phyloP scores from a whole-genome alignment of 2,329 filamentous ascomycete species.

The Fusarium domesticum region DNA sequence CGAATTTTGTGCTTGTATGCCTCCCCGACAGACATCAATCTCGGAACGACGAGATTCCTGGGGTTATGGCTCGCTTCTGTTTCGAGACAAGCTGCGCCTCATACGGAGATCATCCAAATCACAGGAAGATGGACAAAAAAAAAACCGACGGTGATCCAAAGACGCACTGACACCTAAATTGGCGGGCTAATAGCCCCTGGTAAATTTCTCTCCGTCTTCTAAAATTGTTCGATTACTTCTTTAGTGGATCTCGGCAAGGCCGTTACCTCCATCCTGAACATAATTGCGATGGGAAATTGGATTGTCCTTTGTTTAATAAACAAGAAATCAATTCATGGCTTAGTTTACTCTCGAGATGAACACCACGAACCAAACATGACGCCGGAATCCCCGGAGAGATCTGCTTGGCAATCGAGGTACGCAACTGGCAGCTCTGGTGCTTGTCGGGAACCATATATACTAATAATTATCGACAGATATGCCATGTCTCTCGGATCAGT shows the following conservation, averaged over 20 bases:
- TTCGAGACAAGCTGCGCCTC: constrained; percentile 21
- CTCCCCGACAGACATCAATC: too few relatives aligned
- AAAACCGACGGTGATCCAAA: constrained; percentile 5
- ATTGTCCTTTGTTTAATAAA: constrained; percentile 16
- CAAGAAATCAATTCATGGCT: too few relatives aligned
- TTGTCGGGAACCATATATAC: constrained; percentile 6
- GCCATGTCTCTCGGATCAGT: neutral
- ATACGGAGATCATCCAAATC: constrained; percentile 13
- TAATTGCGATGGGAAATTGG: constrained; percentile 28
- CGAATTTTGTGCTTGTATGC: neutral
- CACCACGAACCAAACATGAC: constrained; percentile 26
- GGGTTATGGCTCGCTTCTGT: constrained; percentile 9
- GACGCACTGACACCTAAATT: constrained; percentile 24
- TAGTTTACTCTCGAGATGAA: constrained; percentile 21
- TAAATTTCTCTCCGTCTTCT: constrained; percentile 9
- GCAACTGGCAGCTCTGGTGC: constrained; percentile 10
- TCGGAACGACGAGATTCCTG: neutral
- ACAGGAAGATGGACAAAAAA: constrained; percentile 14
- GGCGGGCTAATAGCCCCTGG: constrained; percentile 6
- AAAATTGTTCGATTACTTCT: constrained; percentile 24
- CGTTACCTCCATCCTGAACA: constrained; percentile 18
- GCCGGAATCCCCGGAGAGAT: constrained; percentile 18
- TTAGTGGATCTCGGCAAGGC: constrained; percentile 26
- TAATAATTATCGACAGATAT: neutral
- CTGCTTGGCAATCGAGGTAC: constrained; percentile 14